Evolutionary conservation across 768 basidiomycete genomes (phyloP).

Genomic region (Termitomyces heimii): DNA sequence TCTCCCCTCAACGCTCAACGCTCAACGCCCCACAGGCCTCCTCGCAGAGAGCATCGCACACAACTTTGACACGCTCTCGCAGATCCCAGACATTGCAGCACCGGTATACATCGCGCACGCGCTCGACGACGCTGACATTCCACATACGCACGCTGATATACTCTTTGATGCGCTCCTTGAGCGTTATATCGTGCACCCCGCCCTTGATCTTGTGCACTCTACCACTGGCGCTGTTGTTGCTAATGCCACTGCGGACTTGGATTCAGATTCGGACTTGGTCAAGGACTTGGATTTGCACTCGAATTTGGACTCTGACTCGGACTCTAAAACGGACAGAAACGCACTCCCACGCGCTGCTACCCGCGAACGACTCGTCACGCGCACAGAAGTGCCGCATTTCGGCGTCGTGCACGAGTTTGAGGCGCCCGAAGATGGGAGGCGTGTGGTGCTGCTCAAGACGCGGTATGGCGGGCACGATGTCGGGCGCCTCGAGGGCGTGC

Average conservation of each 20-base stretch:
- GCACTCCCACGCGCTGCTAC: constrained; percentile 30
- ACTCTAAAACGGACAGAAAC: constrained; percentile 16
- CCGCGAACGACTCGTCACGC: constrained; percentile 36
- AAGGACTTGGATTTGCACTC: too few relatives aligned
- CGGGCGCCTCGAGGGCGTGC: constrained; percentile 60
- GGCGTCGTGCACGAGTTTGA: constrained; percentile 44
- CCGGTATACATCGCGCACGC: constrained; percentile 73
- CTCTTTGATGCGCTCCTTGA: constrained; percentile 66
- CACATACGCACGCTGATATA: constrained; percentile 56
- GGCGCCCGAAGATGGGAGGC: background rate
- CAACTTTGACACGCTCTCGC: constrained; percentile 56
- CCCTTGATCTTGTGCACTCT: too few relatives aligned
- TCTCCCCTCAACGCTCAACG: too few relatives aligned
- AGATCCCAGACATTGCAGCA: constrained; percentile 54
- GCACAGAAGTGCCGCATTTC: constrained; percentile 39
- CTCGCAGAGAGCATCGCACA: constrained; percentile 49
- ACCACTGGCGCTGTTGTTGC: too few relatives aligned
- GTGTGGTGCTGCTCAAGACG: constrained; percentile 40
- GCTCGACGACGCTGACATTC: constrained; percentile 69
- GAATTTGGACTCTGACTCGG: too few relatives aligned
- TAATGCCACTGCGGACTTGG: too few relatives aligned
- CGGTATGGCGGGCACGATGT: constrained; percentile 55
- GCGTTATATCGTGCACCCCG: constrained; percentile 51
- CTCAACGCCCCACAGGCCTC: constrained; percentile 30
- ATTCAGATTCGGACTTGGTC: too few relatives aligned